Conservation (phyloP, 2,329 filamentous ascomycete species). For the Aspergillus uvarum region DNA sequence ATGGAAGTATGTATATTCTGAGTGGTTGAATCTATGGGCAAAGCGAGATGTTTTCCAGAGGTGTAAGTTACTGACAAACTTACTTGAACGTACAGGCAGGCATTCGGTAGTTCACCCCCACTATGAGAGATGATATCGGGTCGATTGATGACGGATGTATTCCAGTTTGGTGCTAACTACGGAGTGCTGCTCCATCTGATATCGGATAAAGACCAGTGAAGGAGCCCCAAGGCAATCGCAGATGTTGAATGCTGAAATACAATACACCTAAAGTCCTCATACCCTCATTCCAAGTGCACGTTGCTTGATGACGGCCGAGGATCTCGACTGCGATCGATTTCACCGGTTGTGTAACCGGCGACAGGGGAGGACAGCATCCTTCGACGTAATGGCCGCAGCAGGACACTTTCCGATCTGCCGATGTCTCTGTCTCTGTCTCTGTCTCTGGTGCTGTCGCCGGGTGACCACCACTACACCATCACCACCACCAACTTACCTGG, state of each 20-base stretch:
- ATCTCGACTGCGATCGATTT: slow-evolving; percentile 5
- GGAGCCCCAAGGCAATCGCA: background rate
- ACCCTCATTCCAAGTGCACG: no score
- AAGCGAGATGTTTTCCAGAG: background rate
- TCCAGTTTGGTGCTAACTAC: no score
- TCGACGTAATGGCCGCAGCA: background rate
- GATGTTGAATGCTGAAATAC: background rate
- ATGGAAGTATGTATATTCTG: no score
- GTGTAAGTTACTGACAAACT: no score
- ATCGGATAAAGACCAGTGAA: background rate
- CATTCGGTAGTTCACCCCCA: background rate
- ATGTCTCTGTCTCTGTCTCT: no score
- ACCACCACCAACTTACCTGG: no score
- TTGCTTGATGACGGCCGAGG: background rate
- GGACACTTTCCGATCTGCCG: no score
- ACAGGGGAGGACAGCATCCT: background rate
- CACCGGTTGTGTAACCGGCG: slow-evolving; percentile 1
- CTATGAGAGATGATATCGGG: background rate
- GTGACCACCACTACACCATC: background rate
- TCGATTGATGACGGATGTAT: background rate
- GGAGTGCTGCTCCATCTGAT: background rate
- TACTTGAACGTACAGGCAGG: no score
- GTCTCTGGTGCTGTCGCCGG: background rate
- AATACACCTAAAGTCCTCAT: no score
- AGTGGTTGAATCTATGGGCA: no score